phyloP scores from a whole-genome alignment of 73 alveolate genomes.

The Tetrahymena malaccensis region DNA sequence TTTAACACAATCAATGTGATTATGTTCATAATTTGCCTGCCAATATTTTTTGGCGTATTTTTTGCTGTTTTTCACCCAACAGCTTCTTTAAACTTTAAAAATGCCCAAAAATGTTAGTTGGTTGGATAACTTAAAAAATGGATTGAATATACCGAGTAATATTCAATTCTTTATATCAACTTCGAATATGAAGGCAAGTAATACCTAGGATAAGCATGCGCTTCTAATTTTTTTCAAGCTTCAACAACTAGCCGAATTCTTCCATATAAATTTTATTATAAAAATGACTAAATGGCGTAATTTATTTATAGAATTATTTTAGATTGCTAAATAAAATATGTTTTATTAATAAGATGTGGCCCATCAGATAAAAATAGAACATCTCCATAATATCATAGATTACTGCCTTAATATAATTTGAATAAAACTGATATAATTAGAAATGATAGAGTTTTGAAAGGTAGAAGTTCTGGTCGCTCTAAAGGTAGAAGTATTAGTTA shows the following conservation, averaged over 20 bases:
- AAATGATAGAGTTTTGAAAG: too few relatives aligned
- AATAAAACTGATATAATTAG: too few relatives aligned
- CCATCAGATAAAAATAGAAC: too few relatives aligned
- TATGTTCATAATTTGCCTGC: background rate
- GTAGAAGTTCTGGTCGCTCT: too few relatives aligned
- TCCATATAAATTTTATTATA: background rate
- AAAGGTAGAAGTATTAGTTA: too few relatives aligned
- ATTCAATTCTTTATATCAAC: background rate
- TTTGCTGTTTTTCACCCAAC: background rate
- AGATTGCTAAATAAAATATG: too few relatives aligned
- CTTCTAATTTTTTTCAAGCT: background rate
- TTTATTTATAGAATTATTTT: too few relatives aligned
- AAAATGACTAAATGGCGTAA: background rate
- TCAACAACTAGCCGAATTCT: background rate
- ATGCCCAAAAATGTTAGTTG: background rate
- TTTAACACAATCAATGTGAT: background rate
- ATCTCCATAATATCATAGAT: too few relatives aligned
- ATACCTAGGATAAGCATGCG: background rate
- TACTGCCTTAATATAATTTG: too few relatives aligned
- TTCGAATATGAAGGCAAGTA: background rate
- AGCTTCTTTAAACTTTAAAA: background rate
- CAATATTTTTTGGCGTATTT: background rate
- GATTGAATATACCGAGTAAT: background rate
- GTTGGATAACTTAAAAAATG: background rate
- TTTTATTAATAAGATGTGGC: background rate